phyloP scores from a whole-genome alignment of 805 yeast species.

The Cyberlindnera samutprakarnensis region DNA sequence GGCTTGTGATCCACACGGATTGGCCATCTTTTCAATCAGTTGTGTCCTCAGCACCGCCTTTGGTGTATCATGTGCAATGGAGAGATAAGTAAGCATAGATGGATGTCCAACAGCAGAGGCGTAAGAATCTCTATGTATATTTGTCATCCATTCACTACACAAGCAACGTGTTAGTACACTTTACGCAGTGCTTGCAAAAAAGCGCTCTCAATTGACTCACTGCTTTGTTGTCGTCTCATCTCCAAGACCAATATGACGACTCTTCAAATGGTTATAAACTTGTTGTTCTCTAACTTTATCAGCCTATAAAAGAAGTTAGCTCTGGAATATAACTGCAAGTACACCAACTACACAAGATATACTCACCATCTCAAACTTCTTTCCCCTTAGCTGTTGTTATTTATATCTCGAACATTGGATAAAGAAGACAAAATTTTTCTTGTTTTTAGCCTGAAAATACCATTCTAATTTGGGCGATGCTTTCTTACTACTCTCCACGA shows the following conservation, averaged over 20 bases:
- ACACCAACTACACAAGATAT: too few relatives aligned
- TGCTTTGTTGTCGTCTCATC: constrained; percentile 58
- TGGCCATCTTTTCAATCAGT: constrained; percentile 33
- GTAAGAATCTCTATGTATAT: constrained; percentile 60
- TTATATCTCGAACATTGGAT: too few relatives aligned
- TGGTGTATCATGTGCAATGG: constrained; percentile 46
- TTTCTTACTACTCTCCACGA: too few relatives aligned
- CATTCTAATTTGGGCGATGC: too few relatives aligned
- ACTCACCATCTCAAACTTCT: constrained; percentile 5
- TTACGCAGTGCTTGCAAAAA: neutral
- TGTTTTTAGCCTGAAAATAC: too few relatives aligned
- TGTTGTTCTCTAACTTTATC: constrained; percentile 58
- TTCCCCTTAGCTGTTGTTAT: neutral
- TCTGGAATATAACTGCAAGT: too few relatives aligned
- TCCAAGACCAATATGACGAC: constrained; percentile 71
- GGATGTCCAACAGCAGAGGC: constrained; percentile 57
- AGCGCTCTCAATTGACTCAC: constrained; percentile 6
- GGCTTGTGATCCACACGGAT: constrained; percentile 21
- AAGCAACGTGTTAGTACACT: constrained; percentile 11
- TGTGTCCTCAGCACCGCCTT: constrained; percentile 24
- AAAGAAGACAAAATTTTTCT: too few relatives aligned
- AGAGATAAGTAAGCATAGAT: constrained; percentile 42
- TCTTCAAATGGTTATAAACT: constrained; percentile 45
- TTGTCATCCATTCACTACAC: constrained; percentile 52
- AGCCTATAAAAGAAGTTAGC: too few relatives aligned